Evolutionary conservation across 495 filamentous ascomycete species (phyloP), one percentile per base, ranked within the genome.

Genomic region (Bacidia gigantensis): DNA sequence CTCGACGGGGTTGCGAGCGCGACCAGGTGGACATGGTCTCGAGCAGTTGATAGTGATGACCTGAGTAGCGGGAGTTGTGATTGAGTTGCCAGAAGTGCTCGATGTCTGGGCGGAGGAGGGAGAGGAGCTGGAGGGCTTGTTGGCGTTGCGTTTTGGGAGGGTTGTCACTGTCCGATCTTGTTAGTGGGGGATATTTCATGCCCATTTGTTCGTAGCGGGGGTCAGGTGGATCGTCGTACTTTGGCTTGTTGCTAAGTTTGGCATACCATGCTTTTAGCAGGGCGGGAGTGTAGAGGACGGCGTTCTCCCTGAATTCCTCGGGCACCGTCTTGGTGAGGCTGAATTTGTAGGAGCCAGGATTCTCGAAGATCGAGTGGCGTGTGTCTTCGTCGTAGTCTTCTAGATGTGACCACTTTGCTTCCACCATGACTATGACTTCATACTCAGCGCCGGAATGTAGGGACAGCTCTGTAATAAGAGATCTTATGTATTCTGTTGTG

Each of bases 71-170:
- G n/a, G 75, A 74, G 59, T 88, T 83, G 61, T 83, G 74, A 56
- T 87, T 83, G 72, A 81, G 80, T 60, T 87, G 86, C 84, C 83
- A 88, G 50, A 84, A 72, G 58, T 72, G 84, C 49, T 84, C 81
- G 53, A 84, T 88, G 52, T 86, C 76, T 0, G 82, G 82, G 53
- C 83, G 75, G 23, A 79, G 69, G 52, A 80, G 72, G 44, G 79
- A 77, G 58, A 88, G 87, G 42, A 69, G 64, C 41, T 70, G 64
- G 12, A 69, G 17, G 9, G 68, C 61, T 26, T 68, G 66, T 49
- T 60, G 60, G 46, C 67, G 1, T 22, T 47, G 21, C 14, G 21
- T 26, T n/a, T 47, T 47, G 7, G 9, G 44, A 7, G 17, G 20
- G 21, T 47, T 47, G 17, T 22, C 22, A 47, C 26, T 47, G 44